Conservation (phyloP, 495 filamentous ascomycete species). For the Clohesyomyces aquaticus region DNA sequence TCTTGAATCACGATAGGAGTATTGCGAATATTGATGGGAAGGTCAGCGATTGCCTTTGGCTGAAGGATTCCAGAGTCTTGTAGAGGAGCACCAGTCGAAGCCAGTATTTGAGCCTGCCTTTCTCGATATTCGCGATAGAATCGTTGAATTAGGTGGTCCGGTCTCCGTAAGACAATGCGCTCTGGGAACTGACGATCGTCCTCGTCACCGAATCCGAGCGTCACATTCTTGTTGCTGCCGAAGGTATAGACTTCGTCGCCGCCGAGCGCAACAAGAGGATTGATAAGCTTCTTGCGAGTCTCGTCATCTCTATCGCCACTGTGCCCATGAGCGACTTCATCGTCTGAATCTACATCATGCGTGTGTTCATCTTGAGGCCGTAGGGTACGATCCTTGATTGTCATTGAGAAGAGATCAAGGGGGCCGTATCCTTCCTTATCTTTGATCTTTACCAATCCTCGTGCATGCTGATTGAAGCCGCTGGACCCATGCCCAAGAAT, state of each 20-base stretch:
- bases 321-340: constrained; percentile 35
- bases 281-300: constrained; percentile 9
- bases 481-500: constrained; percentile 56
- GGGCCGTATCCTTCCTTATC: constrained; percentile 93
- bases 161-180: constrained; percentile 74
- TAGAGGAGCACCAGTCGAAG: constrained; percentile 36
- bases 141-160: constrained; percentile 71
- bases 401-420: constrained; percentile 85
- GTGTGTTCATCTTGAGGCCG: constrained; percentile 40
- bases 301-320: constrained; percentile 42
- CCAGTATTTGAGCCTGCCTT: constrained; percentile 37
- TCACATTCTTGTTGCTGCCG: constrained; percentile 93
- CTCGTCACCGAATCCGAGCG: constrained; percentile 86
- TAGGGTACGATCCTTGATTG: constrained; percentile 63
- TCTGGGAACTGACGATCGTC: constrained; percentile 95
- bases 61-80: constrained; percentile 39
- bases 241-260: constrained; percentile 91
- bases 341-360: constrained; percentile 48
- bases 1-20: constrained; percentile 73
- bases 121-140: constrained; percentile 57
- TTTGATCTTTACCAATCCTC: constrained; percentile 86
- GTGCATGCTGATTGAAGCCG: constrained; percentile 52
- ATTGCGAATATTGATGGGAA: constrained; percentile 71
- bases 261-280: constrained; percentile 48
- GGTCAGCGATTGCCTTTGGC: constrained; percentile 46